Conservation (phyloP, 495 filamentous ascomycete genomes). For the Jackrogersella multiformis region DNA sequence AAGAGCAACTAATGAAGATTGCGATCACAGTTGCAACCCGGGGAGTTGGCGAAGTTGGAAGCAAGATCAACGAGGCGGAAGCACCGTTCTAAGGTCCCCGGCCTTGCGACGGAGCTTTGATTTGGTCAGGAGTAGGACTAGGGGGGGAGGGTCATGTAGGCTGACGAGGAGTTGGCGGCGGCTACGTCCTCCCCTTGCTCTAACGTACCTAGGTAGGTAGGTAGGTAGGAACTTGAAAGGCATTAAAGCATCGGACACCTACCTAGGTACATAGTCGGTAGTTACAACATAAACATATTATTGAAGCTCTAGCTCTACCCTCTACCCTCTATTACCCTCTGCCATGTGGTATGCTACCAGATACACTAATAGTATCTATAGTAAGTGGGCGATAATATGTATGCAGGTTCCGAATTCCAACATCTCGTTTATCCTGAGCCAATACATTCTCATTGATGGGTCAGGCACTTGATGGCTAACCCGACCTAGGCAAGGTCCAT, state of each 20-base stretch:
- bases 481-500: constrained; percentile 12
- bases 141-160: constrained; percentile 16
- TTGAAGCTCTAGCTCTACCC: too few relatives aligned
- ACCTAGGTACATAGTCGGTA: too few relatives aligned
- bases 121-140: constrained; percentile 18
- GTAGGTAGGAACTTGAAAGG: neutral
- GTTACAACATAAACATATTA: too few relatives aligned
- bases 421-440: neutral
- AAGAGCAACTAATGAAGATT: constrained; percentile 33
- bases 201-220: neutral
- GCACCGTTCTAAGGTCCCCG: constrained; percentile 16
- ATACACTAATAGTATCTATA: too few relatives aligned
- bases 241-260: too few relatives aligned
- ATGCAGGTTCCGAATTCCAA: constrained; percentile 32
- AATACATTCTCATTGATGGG: constrained; percentile 12
- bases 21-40: constrained; percentile 35
- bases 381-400: constrained; percentile 16
- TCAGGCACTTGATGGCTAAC: constrained; percentile 12
- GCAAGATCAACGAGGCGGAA: constrained; percentile 31
- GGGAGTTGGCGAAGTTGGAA: constrained; percentile 31
- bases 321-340: too few relatives aligned
- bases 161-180: constrained; percentile 14
- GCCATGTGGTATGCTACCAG: constrained; percentile 25
- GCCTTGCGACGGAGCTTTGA: constrained; percentile 31
- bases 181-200: neutral